phyloP scores from a whole-genome alignment of 73 alveolate genomes.

The Paramecium octaurelia region DNA sequence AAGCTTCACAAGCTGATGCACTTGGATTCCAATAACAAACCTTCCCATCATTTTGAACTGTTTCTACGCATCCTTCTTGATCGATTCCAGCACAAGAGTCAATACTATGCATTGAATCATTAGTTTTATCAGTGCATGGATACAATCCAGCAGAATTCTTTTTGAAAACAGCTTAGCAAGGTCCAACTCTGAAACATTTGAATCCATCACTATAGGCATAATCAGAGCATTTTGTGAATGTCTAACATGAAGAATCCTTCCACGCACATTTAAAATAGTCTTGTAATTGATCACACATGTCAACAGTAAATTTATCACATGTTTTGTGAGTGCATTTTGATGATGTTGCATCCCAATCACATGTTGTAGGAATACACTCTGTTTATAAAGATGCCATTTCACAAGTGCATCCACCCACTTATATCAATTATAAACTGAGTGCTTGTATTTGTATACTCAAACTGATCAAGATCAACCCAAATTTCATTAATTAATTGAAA shows the following conservation, averaged over 20 bases:
- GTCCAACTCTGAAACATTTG: background rate
- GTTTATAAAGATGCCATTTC: background rate
- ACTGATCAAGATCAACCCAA: background rate
- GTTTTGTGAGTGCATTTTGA: background rate
- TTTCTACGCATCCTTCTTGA: background rate
- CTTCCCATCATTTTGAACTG: background rate
- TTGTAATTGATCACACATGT: background rate
- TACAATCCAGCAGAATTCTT: background rate
- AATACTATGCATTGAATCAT: background rate
- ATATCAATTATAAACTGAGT: background rate
- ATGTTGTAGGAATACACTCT: background rate
- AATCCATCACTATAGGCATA: background rate
- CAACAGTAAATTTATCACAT: background rate
- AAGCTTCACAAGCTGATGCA: background rate
- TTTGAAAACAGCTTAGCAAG: background rate
- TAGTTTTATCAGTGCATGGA: conserved; percentile 11
- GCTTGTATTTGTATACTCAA: background rate
- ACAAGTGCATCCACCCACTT: conserved; percentile 1
- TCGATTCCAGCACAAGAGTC: background rate
- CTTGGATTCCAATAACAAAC: conserved; percentile 9
- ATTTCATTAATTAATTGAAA: background rate
- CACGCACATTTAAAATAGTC: background rate
- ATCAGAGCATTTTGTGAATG: background rate
- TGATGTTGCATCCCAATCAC: background rate
- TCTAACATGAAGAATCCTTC: background rate